Evolutionary conservation across 371 early-diverging fungal genomes (phyloP).

Genomic region (Parasitella parasitica): DNA sequence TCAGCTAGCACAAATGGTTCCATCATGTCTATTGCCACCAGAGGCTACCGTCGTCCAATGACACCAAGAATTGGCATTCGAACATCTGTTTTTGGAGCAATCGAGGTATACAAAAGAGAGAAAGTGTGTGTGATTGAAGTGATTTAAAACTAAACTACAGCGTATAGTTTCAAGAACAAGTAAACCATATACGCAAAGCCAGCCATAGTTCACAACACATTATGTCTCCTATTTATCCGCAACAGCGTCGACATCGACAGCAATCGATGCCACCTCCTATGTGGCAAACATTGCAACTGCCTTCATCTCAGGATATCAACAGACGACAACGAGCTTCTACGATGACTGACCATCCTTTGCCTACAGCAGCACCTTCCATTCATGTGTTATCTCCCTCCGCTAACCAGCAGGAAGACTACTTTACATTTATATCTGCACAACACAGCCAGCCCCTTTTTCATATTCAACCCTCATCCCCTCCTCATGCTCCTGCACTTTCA

Average conservation of each 20-base stretch:
- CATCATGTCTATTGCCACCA: conserved; percentile 12
- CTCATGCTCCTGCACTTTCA: background rate
- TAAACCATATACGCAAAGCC: conserved; percentile 30
- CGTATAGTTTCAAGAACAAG: conserved; percentile 39
- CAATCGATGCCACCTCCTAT: conserved; percentile 33
- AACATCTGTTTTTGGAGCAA: conserved; percentile 50
- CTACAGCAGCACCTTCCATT: background rate
- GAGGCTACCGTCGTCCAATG: conserved; percentile 34
- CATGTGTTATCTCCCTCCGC: background rate
- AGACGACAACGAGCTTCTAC: conserved; percentile 36
- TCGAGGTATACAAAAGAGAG: conserved; percentile 27
- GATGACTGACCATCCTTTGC: conserved; percentile 22
- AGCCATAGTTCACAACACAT: conserved; percentile 19
- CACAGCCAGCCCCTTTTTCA: background rate
- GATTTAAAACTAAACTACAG: background rate
- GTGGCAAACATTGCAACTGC: conserved; percentile 13
- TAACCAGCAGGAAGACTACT: conserved; percentile 26
- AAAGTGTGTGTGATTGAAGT: background rate
- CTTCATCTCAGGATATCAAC: background rate
- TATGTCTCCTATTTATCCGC: background rate
- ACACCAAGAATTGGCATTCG: conserved; percentile 48
- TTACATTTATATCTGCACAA: conserved; percentile 35
- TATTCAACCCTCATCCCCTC: background rate
- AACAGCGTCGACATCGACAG: conserved; percentile 22
- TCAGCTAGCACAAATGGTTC: conserved; percentile 37